Evolutionary conservation across 352 stramenopile species (phyloP).

Genomic region (Pythium scleroteichum): DNA sequence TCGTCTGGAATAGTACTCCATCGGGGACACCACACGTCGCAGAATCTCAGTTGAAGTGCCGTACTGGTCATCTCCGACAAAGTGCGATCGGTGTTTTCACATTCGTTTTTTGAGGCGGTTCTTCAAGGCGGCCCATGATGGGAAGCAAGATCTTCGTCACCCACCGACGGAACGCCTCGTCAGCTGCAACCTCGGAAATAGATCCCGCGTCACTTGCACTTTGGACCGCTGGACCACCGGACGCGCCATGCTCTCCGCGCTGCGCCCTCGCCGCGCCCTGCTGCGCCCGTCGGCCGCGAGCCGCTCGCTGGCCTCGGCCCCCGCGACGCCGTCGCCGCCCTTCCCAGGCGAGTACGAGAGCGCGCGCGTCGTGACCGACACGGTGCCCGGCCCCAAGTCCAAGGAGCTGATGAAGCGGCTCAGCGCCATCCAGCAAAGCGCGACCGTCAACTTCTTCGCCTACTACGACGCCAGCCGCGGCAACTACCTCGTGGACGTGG

Average conservation of each 20-base stretch:
- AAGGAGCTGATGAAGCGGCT: constrained; percentile 53
- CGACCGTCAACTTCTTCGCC: constrained; percentile 74
- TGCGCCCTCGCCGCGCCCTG: background rate
- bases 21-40: constrained; percentile 14
- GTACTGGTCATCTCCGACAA: background rate
- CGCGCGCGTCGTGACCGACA: constrained; percentile 50
- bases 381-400: constrained; percentile 70
- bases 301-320: constrained; percentile 5
- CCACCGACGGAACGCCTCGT: too few species aligned
- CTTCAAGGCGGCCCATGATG: constrained; percentile 3
- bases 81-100: constrained; percentile 20
- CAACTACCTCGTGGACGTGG: constrained; percentile 87
- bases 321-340: constrained; percentile 48
- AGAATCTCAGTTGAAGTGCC: background rate
- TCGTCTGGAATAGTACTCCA: background rate
- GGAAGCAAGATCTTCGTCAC: background rate
- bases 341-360: constrained; percentile 65
- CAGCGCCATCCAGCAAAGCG: constrained; percentile 61
- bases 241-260: background rate
- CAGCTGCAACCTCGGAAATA: background rate
- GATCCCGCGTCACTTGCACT: background rate
- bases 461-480: constrained; percentile 73
- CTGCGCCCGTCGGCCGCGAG: background rate
- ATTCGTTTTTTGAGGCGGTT: constrained; percentile 7
- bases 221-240: too few species aligned